These are phyloP conservation scores for Podaxis pistillaris DNA, from an alignment of 768 basidiomycete genomes.

Conservation along the genomic window DNA sequence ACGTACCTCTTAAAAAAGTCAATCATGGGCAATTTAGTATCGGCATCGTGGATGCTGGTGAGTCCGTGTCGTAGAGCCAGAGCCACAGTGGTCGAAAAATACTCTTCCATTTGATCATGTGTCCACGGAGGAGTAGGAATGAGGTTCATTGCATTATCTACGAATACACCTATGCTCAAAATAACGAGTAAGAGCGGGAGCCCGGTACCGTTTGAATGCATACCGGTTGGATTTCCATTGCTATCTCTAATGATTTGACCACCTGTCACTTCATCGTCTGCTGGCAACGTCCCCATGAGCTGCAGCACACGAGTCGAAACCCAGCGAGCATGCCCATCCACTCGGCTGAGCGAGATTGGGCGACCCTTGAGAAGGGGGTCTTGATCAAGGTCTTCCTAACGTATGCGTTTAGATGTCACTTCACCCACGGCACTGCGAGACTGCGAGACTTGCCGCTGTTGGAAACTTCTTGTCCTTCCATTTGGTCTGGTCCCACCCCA, in stretches of 20 bases:
- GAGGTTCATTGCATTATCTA: constrained; percentile 86
- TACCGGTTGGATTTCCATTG: constrained; percentile 68
- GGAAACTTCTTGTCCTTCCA: constrained; percentile 70
- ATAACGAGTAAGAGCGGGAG: not conserved
- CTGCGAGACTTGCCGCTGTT: constrained; percentile 50
- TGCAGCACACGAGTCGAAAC: constrained; percentile 74
- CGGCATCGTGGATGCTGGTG: constrained; percentile 87
- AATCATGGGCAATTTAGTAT: constrained; percentile 45
- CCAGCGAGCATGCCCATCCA: constrained; percentile 89
- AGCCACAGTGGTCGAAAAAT: constrained; percentile 59
- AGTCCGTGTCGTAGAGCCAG: constrained; percentile 80
- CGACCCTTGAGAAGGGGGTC: constrained; percentile 68
- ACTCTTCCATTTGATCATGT: constrained; percentile 53
- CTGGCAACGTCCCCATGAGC: constrained; percentile 59
- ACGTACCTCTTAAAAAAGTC: constrained; percentile 65
- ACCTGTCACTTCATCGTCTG: constrained; percentile 52
- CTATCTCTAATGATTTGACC: constrained; percentile 70
- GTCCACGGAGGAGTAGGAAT: constrained; percentile 67
- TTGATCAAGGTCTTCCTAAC: constrained; percentile 67
- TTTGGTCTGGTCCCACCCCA: constrained; percentile 93
- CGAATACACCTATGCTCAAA: constrained; percentile 56
- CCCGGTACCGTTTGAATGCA: not conserved
- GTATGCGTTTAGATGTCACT: not conserved
- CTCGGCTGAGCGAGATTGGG: constrained; percentile 69
- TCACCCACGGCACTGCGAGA: not conserved